phyloP scores from a whole-genome alignment of 441 rosid species.

The Omphalea diandra region DNA sequence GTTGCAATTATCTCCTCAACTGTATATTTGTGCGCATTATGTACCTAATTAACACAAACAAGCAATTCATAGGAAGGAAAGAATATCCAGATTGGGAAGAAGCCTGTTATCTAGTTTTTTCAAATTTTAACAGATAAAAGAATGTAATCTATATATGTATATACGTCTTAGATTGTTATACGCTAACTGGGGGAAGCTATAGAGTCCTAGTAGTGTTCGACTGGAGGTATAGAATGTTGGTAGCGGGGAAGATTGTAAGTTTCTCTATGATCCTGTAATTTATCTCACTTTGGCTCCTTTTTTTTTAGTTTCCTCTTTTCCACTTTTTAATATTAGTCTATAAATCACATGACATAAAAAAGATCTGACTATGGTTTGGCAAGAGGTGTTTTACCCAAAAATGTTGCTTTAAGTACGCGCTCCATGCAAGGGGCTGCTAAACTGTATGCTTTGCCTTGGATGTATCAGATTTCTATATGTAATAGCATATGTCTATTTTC shows the following conservation, averaged over 20 bases:
- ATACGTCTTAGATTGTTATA: neutral
- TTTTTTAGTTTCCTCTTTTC: neutral
- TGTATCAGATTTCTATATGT: neutral
- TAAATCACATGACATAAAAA: neutral
- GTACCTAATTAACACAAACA: neutral
- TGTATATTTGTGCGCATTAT: neutral
- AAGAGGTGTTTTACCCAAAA: neutral
- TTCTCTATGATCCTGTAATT: neutral
- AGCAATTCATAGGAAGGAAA: neutral
- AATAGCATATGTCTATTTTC: neutral
- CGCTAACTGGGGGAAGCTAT: slow-evolving; percentile 10
- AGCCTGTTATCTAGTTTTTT: neutral
- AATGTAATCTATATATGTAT: neutral
- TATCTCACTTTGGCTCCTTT: neutral
- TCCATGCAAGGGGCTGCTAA: neutral
- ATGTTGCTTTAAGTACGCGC: neutral
- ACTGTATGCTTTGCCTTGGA: neutral
- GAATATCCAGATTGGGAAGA: neutral
- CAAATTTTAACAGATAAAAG: neutral
- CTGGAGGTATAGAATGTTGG: slow-evolving; percentile 11
- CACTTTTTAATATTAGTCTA: neutral
- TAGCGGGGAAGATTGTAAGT: neutral
- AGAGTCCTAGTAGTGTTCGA: slow-evolving; percentile 10
- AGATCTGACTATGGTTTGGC: neutral
- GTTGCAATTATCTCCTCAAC: too few relatives aligned